A percentile compares a stretch with the other conserved stretches of the same genome.
These are phyloP conservation scores for Penicillium corylophilum DNA, from an alignment of 2,329 filamentous ascomycete genomes.

Conservation along the genomic window DNA sequence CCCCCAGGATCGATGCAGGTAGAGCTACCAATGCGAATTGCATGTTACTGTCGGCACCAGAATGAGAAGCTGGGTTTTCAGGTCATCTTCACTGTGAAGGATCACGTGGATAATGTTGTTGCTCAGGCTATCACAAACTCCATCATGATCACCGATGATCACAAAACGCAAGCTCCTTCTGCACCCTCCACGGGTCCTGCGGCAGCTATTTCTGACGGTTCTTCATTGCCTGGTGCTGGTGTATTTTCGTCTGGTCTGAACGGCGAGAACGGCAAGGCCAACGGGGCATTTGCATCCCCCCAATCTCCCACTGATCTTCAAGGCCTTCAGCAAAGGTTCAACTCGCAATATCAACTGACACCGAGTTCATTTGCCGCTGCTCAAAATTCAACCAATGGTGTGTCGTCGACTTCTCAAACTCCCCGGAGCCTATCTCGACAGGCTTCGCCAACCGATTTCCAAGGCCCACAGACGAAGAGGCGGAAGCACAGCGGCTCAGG, in stretches of 20 bases:
- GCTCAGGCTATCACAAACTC: constrained; percentile 82
- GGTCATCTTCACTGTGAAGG: constrained; percentile 93
- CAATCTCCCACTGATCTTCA: constrained; percentile 59
- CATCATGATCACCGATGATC: constrained; percentile 97
- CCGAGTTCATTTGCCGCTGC: constrained; percentile 41
- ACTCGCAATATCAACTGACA: constrained; percentile 41
- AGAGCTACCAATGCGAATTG: constrained; percentile 89
- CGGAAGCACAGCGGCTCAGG: constrained; percentile 71
- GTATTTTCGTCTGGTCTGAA: constrained; percentile 42
- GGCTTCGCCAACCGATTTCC: constrained; percentile 65
- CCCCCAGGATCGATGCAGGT: constrained; percentile 69
- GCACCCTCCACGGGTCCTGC: constrained; percentile 37
- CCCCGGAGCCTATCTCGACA: constrained; percentile 69
- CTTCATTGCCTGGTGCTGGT: constrained; percentile 44
- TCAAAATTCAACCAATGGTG: constrained; percentile 38
- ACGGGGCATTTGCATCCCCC: constrained; percentile 26
- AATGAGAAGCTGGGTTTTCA: constrained; percentile 88
- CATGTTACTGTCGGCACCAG: constrained; percentile 95
- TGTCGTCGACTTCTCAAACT: constrained; percentile 50
- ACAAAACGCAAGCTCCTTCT: constrained; percentile 72
- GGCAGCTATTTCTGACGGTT: constrained; percentile 37
- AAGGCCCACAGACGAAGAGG: constrained; percentile 72
- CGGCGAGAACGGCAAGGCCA: constrained; percentile 30
- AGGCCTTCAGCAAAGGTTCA: constrained; percentile 55
- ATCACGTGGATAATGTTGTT: constrained; percentile 71